These are phyloP conservation scores for Beauveria medogensis DNA, from an alignment of 2,329 filamentous ascomycete species.

Conservation along the genomic window DNA sequence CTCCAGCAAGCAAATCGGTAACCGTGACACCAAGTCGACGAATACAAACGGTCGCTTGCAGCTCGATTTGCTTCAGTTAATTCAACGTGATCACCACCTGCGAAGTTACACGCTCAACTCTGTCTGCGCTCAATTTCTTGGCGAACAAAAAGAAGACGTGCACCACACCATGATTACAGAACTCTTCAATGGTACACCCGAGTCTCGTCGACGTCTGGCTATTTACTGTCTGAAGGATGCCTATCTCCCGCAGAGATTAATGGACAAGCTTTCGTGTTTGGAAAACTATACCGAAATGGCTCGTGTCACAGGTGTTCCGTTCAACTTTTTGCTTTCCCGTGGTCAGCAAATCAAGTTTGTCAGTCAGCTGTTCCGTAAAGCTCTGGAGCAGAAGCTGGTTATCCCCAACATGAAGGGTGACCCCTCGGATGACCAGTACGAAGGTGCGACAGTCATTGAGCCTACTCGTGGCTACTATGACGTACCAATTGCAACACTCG, in stretches of 20 bases:
- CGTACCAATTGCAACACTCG: conserved; percentile 88
- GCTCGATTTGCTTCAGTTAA: conserved; percentile 85
- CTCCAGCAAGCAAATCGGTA: conserved; percentile 97
- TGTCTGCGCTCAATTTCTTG: conserved; percentile 87
- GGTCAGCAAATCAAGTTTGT: conserved; percentile 98
- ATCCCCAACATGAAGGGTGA: conserved; percentile 78
- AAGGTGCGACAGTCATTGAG: conserved; percentile 96
- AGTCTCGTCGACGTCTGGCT: conserved; percentile 81
- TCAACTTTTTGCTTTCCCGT: conserved; percentile 84
- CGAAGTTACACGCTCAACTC: conserved; percentile 97
- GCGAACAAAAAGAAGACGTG: conserved; percentile 97
- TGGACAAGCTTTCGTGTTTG: conserved; percentile 98
- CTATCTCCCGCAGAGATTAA: conserved; percentile 83
- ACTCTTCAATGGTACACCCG: conserved; percentile 89
- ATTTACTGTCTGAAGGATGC: conserved; percentile 98
- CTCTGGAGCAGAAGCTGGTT: conserved; percentile 84
- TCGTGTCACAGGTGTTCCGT: conserved; percentile 95
- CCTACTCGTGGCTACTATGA: conserved; percentile 89
- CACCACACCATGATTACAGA: conserved; percentile 99
- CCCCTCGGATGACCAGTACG: conserved; percentile 77
- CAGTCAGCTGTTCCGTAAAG: conserved; percentile 93
- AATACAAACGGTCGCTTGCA: conserved; percentile 93
- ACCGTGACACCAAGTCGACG: conserved; percentile 84
- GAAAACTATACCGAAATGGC: conserved; percentile 99
- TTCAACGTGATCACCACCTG: conserved; percentile 90